A percentile compares a stretch with the other conserved stretches of the same genome.
Conservation (phyloP, 163 green algal species). For the Picocystis sp. region DNA sequence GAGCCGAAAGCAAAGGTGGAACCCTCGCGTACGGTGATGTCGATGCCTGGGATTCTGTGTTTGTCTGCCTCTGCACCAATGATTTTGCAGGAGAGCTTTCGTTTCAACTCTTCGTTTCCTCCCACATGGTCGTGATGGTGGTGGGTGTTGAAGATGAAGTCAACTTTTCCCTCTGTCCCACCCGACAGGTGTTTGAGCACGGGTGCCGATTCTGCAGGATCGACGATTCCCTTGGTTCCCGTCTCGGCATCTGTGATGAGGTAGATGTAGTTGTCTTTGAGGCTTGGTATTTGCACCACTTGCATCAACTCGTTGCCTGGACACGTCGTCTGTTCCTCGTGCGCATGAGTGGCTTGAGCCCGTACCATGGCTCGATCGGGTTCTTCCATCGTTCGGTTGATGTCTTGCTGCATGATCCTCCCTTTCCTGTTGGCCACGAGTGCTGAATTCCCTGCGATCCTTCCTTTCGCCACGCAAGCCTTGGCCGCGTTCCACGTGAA, state of each 20-base stretch:
- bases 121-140: conserved; percentile 48
- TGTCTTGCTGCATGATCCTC: too few relatives aligned
- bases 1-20: conserved; percentile 24
- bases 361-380: too few relatives aligned
- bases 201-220: conserved; percentile 59
- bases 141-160: conserved; percentile 89
- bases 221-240: conserved; percentile 59
- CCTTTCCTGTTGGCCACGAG: too few relatives aligned
- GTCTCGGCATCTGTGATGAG: conserved; percentile 46
- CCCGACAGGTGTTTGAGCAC: conserved; percentile 43
- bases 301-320: conserved; percentile 3
- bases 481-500: too few relatives aligned
- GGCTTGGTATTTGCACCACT: conserved; percentile 30
- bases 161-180: conserved; percentile 22
- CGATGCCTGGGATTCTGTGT: conserved; percentile 78
- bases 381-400: too few relatives aligned
- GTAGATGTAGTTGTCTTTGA: conserved; percentile 84
- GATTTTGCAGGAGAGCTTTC: conserved; percentile 19
- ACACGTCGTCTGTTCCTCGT: too few relatives aligned
- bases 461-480: too few relatives aligned
- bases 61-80: conserved; percentile 44
- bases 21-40: conserved; percentile 34
- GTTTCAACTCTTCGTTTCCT: conserved; percentile 70
- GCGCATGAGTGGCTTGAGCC: too few relatives aligned
- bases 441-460: too few relatives aligned